Evolutionary conservation across 345 rosid species (phyloP).

Genomic region (Populus nigra): DNA sequence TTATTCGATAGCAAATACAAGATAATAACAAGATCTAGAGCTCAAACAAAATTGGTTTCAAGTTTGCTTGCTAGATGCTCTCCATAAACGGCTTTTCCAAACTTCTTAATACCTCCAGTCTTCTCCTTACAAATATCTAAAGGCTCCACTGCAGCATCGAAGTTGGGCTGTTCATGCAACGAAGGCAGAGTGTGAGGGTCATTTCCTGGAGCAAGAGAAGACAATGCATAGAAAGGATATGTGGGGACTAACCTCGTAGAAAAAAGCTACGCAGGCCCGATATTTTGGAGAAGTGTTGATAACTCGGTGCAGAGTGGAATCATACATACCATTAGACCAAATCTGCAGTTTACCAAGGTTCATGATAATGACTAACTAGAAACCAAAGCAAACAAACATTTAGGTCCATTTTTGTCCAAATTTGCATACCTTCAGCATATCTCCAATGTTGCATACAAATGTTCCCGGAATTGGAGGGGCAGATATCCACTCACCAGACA

Average conservation of each 20-base stretch:
- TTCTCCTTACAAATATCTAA: slow-evolving; percentile 49
- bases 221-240: background rate
- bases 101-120: slow-evolving; percentile 46
- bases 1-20: background rate
- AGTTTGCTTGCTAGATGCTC: slow-evolving; percentile 85
- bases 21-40: background rate
- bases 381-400: background rate
- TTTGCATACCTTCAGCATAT: slow-evolving; percentile 75
- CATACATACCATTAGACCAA: slow-evolving; percentile 72
- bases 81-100: slow-evolving; percentile 64
- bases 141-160: slow-evolving; percentile 69
- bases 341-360: slow-evolving; percentile 44
- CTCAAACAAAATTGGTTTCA: slow-evolving; percentile 48
- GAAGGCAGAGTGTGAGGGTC: slow-evolving; percentile 1
- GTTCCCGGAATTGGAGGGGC: slow-evolving; percentile 83
- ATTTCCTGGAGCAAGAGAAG: background rate
- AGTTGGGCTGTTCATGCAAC: slow-evolving; percentile 52
- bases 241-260: slow-evolving; percentile 60
- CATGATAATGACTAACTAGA: slow-evolving; percentile 2
- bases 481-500: slow-evolving; percentile 75
- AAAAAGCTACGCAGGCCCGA: slow-evolving; percentile 66
- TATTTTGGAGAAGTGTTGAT: slow-evolving; percentile 56
- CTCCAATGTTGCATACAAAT: slow-evolving; percentile 88
- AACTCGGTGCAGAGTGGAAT: slow-evolving; percentile 75
- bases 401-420: background rate